A percentile compares a stretch with the other conserved stretches of the same genome.
Evolutionary conservation across 768 basidiomycete species (phyloP).

Genomic region (Trametes villosa): DNA sequence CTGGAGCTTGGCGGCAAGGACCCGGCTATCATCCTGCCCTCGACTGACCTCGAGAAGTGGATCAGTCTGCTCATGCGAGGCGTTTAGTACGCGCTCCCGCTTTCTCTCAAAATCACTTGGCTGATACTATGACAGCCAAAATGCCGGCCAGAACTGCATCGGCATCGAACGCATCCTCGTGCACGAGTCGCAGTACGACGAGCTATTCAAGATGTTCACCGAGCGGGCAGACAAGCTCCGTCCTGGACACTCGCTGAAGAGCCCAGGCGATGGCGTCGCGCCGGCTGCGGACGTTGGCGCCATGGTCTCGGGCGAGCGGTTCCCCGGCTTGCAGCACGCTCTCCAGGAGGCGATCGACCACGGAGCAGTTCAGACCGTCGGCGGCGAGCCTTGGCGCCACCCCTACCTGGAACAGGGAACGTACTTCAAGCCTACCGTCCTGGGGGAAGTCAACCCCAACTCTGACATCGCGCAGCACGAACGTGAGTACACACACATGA

Average conservation of each 20-base stretch:
- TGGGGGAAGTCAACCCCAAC: constrained; percentile 71
- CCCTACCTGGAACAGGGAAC: constrained; percentile 70
- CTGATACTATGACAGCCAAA: constrained; percentile 62
- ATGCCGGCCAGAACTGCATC: constrained; percentile 95
- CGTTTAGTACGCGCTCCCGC: constrained; percentile 68
- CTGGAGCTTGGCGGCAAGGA: constrained; percentile 97
- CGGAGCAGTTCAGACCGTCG: constrained; percentile 65
- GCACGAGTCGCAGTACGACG: constrained; percentile 75
- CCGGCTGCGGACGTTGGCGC: constrained; percentile 82
- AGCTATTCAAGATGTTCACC: constrained; percentile 66
- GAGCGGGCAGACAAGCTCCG: constrained; percentile 73
- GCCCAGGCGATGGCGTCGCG: constrained; percentile 68
- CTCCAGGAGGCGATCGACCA: constrained; percentile 66
- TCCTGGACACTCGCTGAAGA: constrained; percentile 74
- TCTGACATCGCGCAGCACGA: constrained; percentile 84
- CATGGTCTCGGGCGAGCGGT: constrained; percentile 80
- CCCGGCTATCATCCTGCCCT: constrained; percentile 86
- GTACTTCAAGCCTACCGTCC: constrained; percentile 87
- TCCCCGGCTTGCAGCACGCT: constrained; percentile 69
- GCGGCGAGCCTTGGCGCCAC: constrained; percentile 70
- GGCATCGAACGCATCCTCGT: constrained; percentile 94
- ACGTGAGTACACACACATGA: constrained; percentile 49
- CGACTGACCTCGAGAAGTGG: constrained; percentile 82
- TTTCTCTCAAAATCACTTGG: neutral
- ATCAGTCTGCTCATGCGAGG: constrained; percentile 87